Percentiles rank a stretch among this genome's conserved stretches.
Conservation (phyloP, 257 asterid species). For the Capsicum rhomboideum region DNA sequence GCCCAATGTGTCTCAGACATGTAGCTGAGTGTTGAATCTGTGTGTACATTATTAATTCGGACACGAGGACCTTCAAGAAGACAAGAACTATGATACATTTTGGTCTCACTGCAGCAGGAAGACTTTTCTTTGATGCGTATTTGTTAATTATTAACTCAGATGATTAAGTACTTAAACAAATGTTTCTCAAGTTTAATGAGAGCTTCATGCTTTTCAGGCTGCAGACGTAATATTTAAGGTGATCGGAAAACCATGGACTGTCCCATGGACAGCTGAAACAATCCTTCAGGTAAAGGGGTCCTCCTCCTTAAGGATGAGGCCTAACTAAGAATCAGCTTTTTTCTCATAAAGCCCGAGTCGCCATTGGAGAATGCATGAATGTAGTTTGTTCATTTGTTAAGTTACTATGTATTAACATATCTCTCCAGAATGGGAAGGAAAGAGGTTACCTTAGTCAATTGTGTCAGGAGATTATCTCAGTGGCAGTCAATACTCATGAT, state of each 20-base stretch:
- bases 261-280: constrained; percentile 94
- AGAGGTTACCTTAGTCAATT: not conserved
- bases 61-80: not conserved
- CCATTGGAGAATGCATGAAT: not conserved
- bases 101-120: not conserved
- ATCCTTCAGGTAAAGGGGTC: constrained; percentile 56
- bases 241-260: constrained; percentile 78
- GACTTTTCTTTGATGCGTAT: not conserved
- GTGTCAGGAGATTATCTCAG: not conserved
- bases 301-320: not conserved
- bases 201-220: constrained; percentile 31
- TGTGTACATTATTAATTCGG: not conserved
- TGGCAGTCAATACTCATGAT: not conserved
- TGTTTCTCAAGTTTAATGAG: not conserved
- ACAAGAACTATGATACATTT: not conserved
- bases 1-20: not conserved
- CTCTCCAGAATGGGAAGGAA: not conserved
- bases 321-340: not conserved
- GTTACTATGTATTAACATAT: not conserved
- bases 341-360: not conserved
- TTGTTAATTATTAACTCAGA: not conserved
- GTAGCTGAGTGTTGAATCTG: not conserved
- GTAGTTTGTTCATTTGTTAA: not conserved
- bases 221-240: constrained; percentile 32
- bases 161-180: not conserved